Evolutionary conservation across 257 asterid genomes (phyloP).

Genomic region (Fraxinus cuspidata): DNA sequence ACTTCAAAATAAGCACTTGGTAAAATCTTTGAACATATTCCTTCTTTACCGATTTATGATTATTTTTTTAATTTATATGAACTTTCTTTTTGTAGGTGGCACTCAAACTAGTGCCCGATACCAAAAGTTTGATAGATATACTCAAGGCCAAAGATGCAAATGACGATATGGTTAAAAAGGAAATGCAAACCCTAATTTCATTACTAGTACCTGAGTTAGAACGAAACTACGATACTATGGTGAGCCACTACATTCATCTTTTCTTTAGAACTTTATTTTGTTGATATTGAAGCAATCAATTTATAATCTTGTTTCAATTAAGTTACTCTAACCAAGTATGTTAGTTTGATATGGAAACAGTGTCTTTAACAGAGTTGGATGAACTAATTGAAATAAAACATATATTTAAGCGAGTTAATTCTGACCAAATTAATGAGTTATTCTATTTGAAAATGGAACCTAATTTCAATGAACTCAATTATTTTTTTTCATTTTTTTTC

Average conservation of each 20-base stretch:
- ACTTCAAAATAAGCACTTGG: no score
- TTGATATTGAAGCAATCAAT: neutral
- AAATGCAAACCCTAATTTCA: conserved; percentile 48
- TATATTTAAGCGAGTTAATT: no score
- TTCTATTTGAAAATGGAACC: no score
- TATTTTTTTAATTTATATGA: neutral
- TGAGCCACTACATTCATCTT: conserved; percentile 28
- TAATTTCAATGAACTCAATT: neutral
- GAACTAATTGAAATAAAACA: neutral
- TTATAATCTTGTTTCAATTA: neutral
- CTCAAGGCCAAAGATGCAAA: conserved; percentile 61
- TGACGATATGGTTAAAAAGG: conserved; percentile 50
- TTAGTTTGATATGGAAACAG: no score
- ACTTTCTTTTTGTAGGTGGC: conserved; percentile 50
- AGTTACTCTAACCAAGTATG: neutral
- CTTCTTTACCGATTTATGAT: no score
- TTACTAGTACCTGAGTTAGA: conserved; percentile 54
- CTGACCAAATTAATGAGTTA: neutral
- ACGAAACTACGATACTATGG: conserved; percentile 56
- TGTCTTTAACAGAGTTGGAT: neutral
- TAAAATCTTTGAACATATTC: no score
- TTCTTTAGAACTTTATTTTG: neutral
- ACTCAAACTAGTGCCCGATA: conserved; percentile 73
- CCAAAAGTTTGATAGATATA: conserved; percentile 36
- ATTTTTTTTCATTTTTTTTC: no score